Base-by-base conservation (phyloP, 768 basidiomycete species). In the Tremella mesenterica region DNA sequence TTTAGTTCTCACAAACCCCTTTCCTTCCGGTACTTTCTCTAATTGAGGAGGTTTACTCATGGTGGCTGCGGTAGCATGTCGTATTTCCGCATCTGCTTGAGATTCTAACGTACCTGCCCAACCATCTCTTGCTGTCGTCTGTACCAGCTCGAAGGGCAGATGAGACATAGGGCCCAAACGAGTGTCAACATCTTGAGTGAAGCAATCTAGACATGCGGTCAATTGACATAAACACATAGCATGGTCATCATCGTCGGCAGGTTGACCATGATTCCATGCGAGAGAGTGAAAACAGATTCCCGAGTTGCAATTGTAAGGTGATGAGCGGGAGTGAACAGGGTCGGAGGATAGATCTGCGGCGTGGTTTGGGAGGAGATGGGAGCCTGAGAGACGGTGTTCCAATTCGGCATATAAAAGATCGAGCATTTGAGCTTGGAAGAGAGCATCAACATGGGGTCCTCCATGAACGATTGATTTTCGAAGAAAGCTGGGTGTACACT, bases 251-350 rank as follows among this genome's bases (percentile, higher is more conserved):
- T 71, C 63, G 26, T 68, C 62, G 27, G 55, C 45, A 9, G 62
- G 50, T 31, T 57, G 50, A 14, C 69, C 69, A 50, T 73, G 71
- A n/a, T 62, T 55, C 36, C 61, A 60, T 2, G 64, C 58, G 25
- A 71, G 52, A 38, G 63, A 58, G 52, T 69, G 65, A 38, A 73
- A 73, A 48, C 71, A 73, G 20, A 73, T 59, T 0, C 71, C 71
- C 3, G 56, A 48, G 28, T 34, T 47, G 25, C 54, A 53, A 29
- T 52, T 43, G 20, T 47, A 14, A 13, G 43, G 50, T 30, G 14
- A 23, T 20, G 28, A 4, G 21, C 46, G n/a, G 55, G 45, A 18
- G 45, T 8, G 23, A 18, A 5, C 38, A 18, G 53, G 43, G 59
- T 62, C 48, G 44, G 53, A 51, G 2, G 61, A 57, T 33, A 52